Base-by-base conservation (phyloP, 2,329 filamentous ascomycete species). In the Helotiales sp. region DNA sequence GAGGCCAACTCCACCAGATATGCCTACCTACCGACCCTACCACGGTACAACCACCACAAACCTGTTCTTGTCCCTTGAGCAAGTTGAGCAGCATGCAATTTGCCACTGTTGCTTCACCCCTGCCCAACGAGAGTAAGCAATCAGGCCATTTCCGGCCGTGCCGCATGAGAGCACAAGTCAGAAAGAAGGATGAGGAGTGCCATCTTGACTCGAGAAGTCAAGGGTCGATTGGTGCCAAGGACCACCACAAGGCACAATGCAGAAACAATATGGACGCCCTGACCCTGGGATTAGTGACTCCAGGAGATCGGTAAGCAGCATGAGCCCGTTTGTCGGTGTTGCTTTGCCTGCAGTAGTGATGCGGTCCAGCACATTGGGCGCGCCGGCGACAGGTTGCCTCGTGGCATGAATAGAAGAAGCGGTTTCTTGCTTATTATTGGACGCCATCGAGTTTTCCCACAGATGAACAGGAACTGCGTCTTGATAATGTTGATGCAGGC, bases 151-250 rank as follows among this genome's bases (percentile, higher is more conserved):
- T 52, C 24, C 11, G n/a, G 26, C 49, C 8, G 26, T 52, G 49
- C 49, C 49, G 24, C 47, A 50, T 15, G 49, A 52, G 49, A 17
- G 49, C 15, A 52, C 49, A 52, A 52, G 49, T 52, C 49, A 52
- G 24, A 30, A 26, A n/a, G 1, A 52, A 30, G 10, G 26, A 15
- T 13, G 4, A 1, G 15, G n/a, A 30, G 17, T 2, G 24, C 5
- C 26, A 15, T n/a, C 49, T 28, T 52, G 49, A 52, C 49, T 52
- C 49, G 49, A 28, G 49, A 11, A n/a, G 15, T 55, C 26, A 6
- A 37, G 52, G 28, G 30, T 17, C 24, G 5, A 58, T 28, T 55
- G 52, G 55, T 58, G 34, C 55, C 34, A 40, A 55, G 55, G 22
- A 15, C n/a, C 40, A 15, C n/a, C 40, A 13, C 37, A 30, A 45